phyloP scores from a whole-genome alignment of 495 filamentous ascomycete genomes.

The Aspergillus sclerotiicarbonarius region DNA sequence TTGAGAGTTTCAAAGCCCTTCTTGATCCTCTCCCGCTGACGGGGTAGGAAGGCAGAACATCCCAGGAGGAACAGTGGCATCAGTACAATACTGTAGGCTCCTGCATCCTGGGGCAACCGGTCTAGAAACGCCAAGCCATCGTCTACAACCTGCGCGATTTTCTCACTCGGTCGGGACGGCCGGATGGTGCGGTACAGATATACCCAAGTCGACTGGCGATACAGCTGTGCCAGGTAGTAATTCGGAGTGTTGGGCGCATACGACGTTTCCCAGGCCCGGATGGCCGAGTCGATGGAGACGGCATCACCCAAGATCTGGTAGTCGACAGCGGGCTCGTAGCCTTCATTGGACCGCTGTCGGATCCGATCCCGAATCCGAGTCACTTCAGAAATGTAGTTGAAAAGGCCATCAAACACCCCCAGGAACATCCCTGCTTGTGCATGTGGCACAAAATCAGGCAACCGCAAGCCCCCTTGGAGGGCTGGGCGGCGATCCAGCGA shows the following conservation, averaged over 20 bases:
- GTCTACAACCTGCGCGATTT: constrained; percentile 73
- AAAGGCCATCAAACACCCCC: constrained; percentile 84
- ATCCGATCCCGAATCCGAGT: constrained; percentile 76
- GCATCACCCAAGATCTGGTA: constrained; percentile 72
- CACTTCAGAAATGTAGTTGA: constrained; percentile 77
- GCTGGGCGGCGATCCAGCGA: constrained; percentile 57
- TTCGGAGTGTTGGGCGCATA: constrained; percentile 70
- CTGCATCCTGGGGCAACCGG: constrained; percentile 58
- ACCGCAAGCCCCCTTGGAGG: constrained; percentile 59
- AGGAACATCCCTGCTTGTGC: constrained; percentile 70
- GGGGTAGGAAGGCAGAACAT: constrained; percentile 70
- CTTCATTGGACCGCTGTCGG: constrained; percentile 59
- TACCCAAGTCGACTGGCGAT: constrained; percentile 88
- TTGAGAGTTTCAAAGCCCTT: constrained; percentile 67
- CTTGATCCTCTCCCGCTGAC: constrained; percentile 68
- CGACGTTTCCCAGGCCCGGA: constrained; percentile 72
- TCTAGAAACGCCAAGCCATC: constrained; percentile 67
- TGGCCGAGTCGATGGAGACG: constrained; percentile 71
- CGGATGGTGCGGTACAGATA: constrained; percentile 85
- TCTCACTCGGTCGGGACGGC: constrained; percentile 64
- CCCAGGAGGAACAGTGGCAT: constrained; percentile 88
- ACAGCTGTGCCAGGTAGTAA: constrained; percentile 74
- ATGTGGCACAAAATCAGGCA: constrained; percentile 71
- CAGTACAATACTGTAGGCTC: constrained; percentile 76
- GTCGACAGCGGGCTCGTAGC: constrained; percentile 69